Conservation (phyloP, 139 green algal genomes). For the Chlorella ohadii region DNA sequence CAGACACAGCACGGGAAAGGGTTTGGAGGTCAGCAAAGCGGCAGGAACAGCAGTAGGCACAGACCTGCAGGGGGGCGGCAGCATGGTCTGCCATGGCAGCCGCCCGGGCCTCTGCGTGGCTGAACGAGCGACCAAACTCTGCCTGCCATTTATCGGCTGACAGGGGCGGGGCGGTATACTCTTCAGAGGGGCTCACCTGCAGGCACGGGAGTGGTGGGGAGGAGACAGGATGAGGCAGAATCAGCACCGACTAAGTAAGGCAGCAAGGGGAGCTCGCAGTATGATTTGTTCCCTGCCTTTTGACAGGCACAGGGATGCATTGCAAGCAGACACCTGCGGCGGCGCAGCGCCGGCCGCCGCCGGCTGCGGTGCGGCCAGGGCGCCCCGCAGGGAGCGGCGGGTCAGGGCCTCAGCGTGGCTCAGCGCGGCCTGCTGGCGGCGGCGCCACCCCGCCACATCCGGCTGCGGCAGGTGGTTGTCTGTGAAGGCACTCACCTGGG, state of each 20-base stretch:
- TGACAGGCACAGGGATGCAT: not conserved
- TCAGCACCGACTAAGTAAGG: too few species aligned
- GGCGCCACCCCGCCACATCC: slow-evolving; percentile 12
- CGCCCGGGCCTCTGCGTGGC: too few species aligned
- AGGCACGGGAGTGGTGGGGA: not conserved
- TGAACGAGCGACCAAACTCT: too few species aligned
- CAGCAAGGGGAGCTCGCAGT: too few species aligned
- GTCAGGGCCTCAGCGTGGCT: not conserved
- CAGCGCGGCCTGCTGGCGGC: not conserved
- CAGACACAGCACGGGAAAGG: not conserved
- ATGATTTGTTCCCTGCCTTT: too few species aligned
- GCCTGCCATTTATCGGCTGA: not conserved
- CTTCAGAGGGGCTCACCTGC: slow-evolving; percentile 13
- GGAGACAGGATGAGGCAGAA: not conserved
- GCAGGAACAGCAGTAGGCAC: not conserved
- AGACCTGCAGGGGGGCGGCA: not conserved
- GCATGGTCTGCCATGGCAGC: not conserved
- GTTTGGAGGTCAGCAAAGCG: not conserved
- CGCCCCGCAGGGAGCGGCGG: not conserved
- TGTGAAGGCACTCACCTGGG: not conserved
- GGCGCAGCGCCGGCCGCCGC: not conserved
- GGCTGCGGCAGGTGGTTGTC: slow-evolving; percentile 12
- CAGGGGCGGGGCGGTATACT: not conserved
- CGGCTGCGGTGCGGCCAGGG: not conserved
- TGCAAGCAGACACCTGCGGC: not conserved